Base-by-base conservation (phyloP, 2,329 filamentous ascomycete genomes). In the Plenodomus lindquistii region DNA sequence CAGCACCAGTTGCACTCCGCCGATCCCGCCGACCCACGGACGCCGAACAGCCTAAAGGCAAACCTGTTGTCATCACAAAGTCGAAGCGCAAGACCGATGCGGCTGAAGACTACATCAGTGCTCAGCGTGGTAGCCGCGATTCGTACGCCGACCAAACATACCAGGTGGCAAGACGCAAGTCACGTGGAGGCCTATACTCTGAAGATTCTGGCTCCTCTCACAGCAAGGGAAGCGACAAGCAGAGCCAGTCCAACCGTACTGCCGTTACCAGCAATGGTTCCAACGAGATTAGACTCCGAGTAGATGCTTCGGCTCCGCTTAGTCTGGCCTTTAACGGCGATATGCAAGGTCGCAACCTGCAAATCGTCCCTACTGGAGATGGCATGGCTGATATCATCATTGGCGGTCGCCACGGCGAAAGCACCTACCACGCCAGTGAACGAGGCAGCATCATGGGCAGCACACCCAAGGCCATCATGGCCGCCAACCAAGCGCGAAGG, bases 321-420 rank as follows among this genome's bases (percentile, higher is more conserved):
- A 69, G 60, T 34, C 57, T 73, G 29, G 62, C 65, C 17, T 64
- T 73, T 45, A 66, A 65, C 34, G 70, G 70, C 22, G 68, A 72
- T 24, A 72, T 71, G 65, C 69, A 72, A 43, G 69, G 69, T 13
- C 69, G 70, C 41, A 70, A 60, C 9, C 53, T 73, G 20, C 61
- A 61, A n/a, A 49, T 73, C 35, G 54, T 66, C 19, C 68, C 67
- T 31, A 57, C 55, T 34, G 69, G 70, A 38, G 60, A 66, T 37
- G 69, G 70, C 15, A 70, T 69, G 65, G 67, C 66, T 24, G 69
- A 72, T 27, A 53, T 73, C 27, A 66, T 71, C 44, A 72, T 72
- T 37, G 64, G 63, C 41, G 29, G 52, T 9, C 64, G 64, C 17
- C 55, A 55, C n/a, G 55, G 49, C 21, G 64, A 67, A 31, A 62